Conservation (phyloP, 139 green algal species). For the Chlamydomonas sphaeroides region DNA sequence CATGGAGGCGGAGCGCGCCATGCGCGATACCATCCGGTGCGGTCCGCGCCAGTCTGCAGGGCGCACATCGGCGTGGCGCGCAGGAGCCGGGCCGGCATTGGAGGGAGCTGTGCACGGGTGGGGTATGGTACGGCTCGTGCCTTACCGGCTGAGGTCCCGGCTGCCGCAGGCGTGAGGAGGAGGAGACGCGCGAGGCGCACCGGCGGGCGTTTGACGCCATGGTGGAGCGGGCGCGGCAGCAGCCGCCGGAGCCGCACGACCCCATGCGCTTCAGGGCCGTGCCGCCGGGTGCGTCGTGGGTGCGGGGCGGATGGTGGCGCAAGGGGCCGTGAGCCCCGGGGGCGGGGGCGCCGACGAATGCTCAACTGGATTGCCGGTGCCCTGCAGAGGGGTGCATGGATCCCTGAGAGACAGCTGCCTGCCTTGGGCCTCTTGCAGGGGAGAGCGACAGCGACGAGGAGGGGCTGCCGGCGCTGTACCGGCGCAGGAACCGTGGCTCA, state of each 20-base stretch:
- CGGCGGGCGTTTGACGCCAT: slow-evolving; percentile 73
- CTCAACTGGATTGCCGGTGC: too few relatives aligned
- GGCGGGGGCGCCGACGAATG: too few relatives aligned
- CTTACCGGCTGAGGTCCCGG: too few relatives aligned
- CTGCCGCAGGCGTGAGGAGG: slow-evolving; percentile 61
- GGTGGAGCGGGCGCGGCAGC: slow-evolving; percentile 59
- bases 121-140: too few relatives aligned
- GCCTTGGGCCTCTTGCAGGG: slow-evolving; percentile 34
- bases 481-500: not conserved
- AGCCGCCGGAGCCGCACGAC: slow-evolving; percentile 58
- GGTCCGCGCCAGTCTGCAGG: too few relatives aligned
- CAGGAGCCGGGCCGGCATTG: too few relatives aligned
- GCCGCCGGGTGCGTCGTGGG: slow-evolving; percentile 58
- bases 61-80: too few relatives aligned
- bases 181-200: slow-evolving; percentile 54
- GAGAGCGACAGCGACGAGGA: slow-evolving; percentile 76
- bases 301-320: too few relatives aligned
- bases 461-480: slow-evolving; percentile 52
- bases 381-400: too few relatives aligned
- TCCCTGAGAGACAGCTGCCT: too few relatives aligned
- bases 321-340: too few relatives aligned
- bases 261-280: slow-evolving; percentile 75
- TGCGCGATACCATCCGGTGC: slow-evolving; percentile 23
- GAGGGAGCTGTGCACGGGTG: too few relatives aligned
- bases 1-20: slow-evolving; percentile 55